A percentile compares a stretch with the other conserved stretches of the same genome.
phyloP scores from a whole-genome alignment of 345 rosid species.

The Sisymbrium irio region DNA sequence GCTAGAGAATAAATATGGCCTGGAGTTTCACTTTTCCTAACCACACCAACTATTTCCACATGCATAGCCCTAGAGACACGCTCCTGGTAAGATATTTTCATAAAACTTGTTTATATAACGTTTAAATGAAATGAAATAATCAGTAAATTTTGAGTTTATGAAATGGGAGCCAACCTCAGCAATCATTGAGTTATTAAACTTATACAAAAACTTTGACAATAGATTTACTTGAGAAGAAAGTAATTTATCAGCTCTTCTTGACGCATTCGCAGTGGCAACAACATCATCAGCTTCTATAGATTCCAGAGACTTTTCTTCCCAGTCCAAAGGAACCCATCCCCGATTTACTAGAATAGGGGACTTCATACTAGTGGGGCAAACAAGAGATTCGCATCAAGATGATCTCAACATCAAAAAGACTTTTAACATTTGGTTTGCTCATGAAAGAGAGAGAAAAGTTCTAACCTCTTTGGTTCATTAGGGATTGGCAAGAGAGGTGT shows the following conservation, averaged over 20 bases:
- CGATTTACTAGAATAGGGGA: slow-evolving; percentile 76
- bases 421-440: not conserved
- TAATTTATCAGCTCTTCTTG: slow-evolving; percentile 36
- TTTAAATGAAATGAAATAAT: not conserved
- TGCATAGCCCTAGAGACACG: slow-evolving; percentile 8
- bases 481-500: slow-evolving; percentile 70
- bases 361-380: slow-evolving; percentile 48
- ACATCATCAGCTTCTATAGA: slow-evolving; percentile 19
- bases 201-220: slow-evolving; percentile 61
- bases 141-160: too few relatives aligned
- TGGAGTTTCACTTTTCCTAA: slow-evolving; percentile 70
- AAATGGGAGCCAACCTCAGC: not conserved
- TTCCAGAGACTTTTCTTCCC: slow-evolving; percentile 59
- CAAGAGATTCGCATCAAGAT: not conserved
- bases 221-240: slow-evolving; percentile 18
- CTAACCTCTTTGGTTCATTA: slow-evolving; percentile 54
- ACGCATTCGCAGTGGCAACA: slow-evolving; percentile 17
- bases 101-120: not conserved
- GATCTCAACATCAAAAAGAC: not conserved
- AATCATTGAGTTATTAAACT: slow-evolving; percentile 30
- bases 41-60: slow-evolving; percentile 65
- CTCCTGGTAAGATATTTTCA: slow-evolving; percentile 37
- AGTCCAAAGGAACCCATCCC: slow-evolving; percentile 86
- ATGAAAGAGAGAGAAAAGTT: not conserved
- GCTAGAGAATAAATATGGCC: slow-evolving; percentile 42